phyloP scores from a whole-genome alignment of 2,329 filamentous ascomycete genomes.

The Microascus cirrosus region DNA sequence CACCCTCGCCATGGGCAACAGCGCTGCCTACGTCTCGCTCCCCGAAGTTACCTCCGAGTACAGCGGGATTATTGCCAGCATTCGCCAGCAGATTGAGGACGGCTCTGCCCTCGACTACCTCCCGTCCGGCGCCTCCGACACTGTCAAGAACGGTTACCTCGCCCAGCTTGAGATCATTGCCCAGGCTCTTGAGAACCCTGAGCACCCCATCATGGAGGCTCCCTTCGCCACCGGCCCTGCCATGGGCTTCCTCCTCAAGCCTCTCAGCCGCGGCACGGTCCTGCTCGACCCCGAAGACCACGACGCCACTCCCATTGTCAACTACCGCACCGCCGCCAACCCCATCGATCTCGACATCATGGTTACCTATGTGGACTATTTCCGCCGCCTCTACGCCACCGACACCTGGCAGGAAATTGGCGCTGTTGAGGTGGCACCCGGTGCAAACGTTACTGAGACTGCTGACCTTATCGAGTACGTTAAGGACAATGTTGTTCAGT shows the following conservation, averaged over 20 bases:
- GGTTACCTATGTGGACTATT: slow-evolving; percentile 18
- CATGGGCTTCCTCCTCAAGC: slow-evolving; percentile 16
- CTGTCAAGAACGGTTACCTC: slow-evolving; percentile 13
- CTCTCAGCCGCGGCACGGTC: slow-evolving; percentile 22
- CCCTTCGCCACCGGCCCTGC: slow-evolving; percentile 15
- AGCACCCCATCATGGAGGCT: slow-evolving; percentile 17
- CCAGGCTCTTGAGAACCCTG: slow-evolving; percentile 15
- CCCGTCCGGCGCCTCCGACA: slow-evolving; percentile 8
- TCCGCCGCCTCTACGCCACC: slow-evolving; percentile 15
- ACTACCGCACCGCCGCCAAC: slow-evolving; percentile 22
- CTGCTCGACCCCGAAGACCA: slow-evolving; percentile 11
- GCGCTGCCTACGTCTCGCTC: slow-evolving; percentile 17
- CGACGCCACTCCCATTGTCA: slow-evolving; percentile 17
- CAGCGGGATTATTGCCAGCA: slow-evolving; percentile 9
- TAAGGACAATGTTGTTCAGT: slow-evolving; percentile 17
- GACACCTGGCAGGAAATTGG: slow-evolving; percentile 15
- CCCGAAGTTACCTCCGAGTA: slow-evolving; percentile 11
- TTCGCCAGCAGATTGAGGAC: slow-evolving; percentile 13
- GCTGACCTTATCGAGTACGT: slow-evolving; percentile 11
- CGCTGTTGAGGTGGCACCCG: slow-evolving; percentile 17
- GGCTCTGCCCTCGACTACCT: slow-evolving; percentile 11
- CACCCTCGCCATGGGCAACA: slow-evolving; percentile 21
- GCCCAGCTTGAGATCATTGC: slow-evolving; percentile 15
- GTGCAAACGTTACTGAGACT: slow-evolving; percentile 11
- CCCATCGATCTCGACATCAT: slow-evolving; percentile 23